phyloP scores from a whole-genome alignment of 805 yeast genomes.

The Jamesozyma gamospora region DNA sequence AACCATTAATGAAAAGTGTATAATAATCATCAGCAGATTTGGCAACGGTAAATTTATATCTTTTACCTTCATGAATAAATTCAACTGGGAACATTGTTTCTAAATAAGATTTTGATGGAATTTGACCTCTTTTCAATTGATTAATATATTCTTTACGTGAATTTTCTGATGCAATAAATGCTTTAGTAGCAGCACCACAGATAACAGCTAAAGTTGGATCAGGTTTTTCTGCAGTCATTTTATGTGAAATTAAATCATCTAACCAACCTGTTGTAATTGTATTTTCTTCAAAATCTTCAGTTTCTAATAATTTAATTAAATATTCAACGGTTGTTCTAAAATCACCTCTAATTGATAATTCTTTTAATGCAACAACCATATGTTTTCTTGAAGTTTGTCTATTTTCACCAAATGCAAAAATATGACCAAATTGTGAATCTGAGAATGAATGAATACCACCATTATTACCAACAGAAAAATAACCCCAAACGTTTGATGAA shows the following conservation, averaged over 20 bases:
- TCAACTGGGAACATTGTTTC: slow-evolving; percentile 88
- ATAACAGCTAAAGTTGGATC: slow-evolving; percentile 83
- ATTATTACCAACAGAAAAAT: slow-evolving; percentile 91
- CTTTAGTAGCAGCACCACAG: slow-evolving; percentile 97
- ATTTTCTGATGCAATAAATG: slow-evolving; percentile 68
- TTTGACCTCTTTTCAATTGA: slow-evolving; percentile 92
- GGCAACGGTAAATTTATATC: slow-evolving; percentile 93
- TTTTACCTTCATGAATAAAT: slow-evolving; percentile 87
- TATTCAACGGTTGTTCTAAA: slow-evolving; percentile 97
- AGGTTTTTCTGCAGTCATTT: slow-evolving; percentile 94
- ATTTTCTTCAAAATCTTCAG: slow-evolving; percentile 92
- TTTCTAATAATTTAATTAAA: slow-evolving; percentile 85
- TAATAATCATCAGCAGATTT: slow-evolving; percentile 78
- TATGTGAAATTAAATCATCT: slow-evolving; percentile 88
- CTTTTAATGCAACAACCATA: slow-evolving; percentile 97
- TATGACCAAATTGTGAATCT: slow-evolving; percentile 98
- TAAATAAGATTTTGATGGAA: slow-evolving; percentile 69
- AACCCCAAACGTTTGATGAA: slow-evolving; percentile 98
- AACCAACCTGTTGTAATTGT: slow-evolving; percentile 99
- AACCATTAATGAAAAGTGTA: slow-evolving; percentile 87
- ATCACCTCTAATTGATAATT: slow-evolving; percentile 94
- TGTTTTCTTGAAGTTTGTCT: slow-evolving; percentile 97
- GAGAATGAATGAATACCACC: slow-evolving; percentile 97
- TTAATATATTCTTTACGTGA: slow-evolving; percentile 57
- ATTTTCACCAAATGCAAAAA: slow-evolving; percentile 97